These are phyloP conservation scores for Citrus maxima DNA, from an alignment of 345 rosid species.

Conservation along the genomic window DNA sequence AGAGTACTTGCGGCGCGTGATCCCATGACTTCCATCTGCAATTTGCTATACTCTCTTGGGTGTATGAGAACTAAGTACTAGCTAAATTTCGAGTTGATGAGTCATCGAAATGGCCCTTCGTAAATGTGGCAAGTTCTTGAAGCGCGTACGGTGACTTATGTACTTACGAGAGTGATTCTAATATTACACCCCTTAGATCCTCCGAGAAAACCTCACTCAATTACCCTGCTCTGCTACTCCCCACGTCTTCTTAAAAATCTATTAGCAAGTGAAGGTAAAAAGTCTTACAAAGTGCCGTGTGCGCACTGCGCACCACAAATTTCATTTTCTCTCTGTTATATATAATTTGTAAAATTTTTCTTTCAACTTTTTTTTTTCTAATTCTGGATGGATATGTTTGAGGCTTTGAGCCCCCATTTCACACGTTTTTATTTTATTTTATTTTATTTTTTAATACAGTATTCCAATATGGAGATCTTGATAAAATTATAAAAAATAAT, in stretches of 20 bases:
- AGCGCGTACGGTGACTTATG: not conserved
- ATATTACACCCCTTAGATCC: not conserved
- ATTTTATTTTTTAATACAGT: no score
- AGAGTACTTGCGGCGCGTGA: constrained; percentile 14
- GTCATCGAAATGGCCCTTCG: no score
- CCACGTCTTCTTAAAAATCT: not conserved
- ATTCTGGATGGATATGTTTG: no score
- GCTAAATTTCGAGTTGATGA: not conserved
- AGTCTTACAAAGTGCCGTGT: not conserved
- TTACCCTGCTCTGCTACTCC: not conserved
- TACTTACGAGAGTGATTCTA: not conserved
- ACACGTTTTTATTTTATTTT: no score
- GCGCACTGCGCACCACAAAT: constrained; percentile 26
- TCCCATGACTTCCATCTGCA: not conserved
- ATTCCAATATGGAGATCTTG: no score
- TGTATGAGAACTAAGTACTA: not conserved
- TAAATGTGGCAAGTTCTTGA: not conserved
- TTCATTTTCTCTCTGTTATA: constrained; percentile 6
- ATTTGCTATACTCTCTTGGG: not conserved
- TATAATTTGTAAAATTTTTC: no score
- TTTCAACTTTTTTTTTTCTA: not conserved
- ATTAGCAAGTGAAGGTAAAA: not conserved
- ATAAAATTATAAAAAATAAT: no score
- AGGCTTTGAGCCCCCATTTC: no score
- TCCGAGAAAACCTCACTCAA: not conserved